Base-by-base conservation (phyloP, 768 basidiomycete genomes). In the Xerocomellus amylosporus region DNA sequence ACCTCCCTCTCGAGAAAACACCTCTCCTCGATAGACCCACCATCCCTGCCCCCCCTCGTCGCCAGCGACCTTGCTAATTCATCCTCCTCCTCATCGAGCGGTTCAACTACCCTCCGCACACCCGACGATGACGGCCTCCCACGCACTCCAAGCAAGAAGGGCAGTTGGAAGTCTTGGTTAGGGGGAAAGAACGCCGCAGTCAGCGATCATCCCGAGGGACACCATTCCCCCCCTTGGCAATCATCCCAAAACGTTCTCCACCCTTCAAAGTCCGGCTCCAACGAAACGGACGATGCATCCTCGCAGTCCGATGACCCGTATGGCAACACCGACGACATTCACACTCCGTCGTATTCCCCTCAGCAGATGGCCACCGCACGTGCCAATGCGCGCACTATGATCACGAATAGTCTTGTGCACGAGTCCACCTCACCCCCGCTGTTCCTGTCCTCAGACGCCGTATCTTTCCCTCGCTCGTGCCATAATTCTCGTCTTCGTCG, bases 21-120 rank as follows among this genome's bases (percentile, higher is more conserved):
- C 9, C 38, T 46, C 38, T 36, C 64, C 37, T 39, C 55, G 19
- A 38, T 42, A 28, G 63, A 54, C 54, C 61, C 59, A 26, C 48
- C 55, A 28, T 56, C 62, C 4, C 41, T 56, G 2, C 64, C 64
- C 26, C 55, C 61, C 33, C 62, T 73, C 47, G 49, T 66, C 26
- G 54, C 63, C 43, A 59, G 57, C 31, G 61, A 79, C 65, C 75
- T 72, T 42, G 71, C 74, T 14, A 73, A 75, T 46, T 85, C 85
- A 5, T 77, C 81, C 10, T 85, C 85, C 6, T 87, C 85, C n/a
- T 79, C 78, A 31, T 82, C 80, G 39, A 83, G 80, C 38, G 79
- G 77, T 28, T 83, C 79, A 20, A 72, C 75, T 54, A 69, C 67
- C 55, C 67, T 83, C 36, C 83, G 77, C 52, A 86, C 85, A 8